Evolutionary conservation across 768 basidiomycete species (phyloP).

Genomic region (Suillus brevipes): DNA sequence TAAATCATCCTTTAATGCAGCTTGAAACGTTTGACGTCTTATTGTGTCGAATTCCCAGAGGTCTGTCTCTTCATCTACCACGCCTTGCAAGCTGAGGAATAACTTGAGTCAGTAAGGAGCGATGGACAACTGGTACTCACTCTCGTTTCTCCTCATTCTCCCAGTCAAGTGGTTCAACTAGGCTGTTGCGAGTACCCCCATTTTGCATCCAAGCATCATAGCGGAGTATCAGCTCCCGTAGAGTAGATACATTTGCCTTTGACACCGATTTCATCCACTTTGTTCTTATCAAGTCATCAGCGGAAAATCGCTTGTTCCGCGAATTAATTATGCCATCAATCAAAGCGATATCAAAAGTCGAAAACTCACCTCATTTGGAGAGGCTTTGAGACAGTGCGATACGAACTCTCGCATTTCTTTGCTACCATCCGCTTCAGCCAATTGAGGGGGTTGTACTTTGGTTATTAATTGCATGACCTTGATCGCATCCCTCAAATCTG

Average conservation of each 20-base stretch:
- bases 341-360: slow-evolving; percentile 6
- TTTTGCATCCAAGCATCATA: slow-evolving; percentile 70
- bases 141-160: slow-evolving; percentile 66
- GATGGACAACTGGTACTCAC: slow-evolving; percentile 31
- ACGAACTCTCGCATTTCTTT: slow-evolving; percentile 91
- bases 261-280: slow-evolving; percentile 86
- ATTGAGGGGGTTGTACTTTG: slow-evolving; percentile 75
- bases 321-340: slow-evolving; percentile 8
- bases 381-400: slow-evolving; percentile 76
- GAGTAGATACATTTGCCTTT: slow-evolving; percentile 62
- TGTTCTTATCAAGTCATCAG: slow-evolving; percentile 84
- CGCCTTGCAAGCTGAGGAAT: slow-evolving; percentile 20
- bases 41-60: slow-evolving; percentile 81
- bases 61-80: slow-evolving; percentile 34
- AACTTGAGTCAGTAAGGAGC: slow-evolving; percentile 9
- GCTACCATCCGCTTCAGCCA: slow-evolving; percentile 76
- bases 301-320: slow-evolving; percentile 66
- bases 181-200: slow-evolving; percentile 74
- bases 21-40: slow-evolving; percentile 40
- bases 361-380: slow-evolving; percentile 67
- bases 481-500: slow-evolving; percentile 78
- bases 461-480: slow-evolving; percentile 90
- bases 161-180: slow-evolving; percentile 72
- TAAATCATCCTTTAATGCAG: slow-evolving; percentile 27
- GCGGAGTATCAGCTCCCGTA: slow-evolving; percentile 80